phyloP scores from a whole-genome alignment of 2,329 filamentous ascomycete genomes.

The Fusarium sp. region DNA sequence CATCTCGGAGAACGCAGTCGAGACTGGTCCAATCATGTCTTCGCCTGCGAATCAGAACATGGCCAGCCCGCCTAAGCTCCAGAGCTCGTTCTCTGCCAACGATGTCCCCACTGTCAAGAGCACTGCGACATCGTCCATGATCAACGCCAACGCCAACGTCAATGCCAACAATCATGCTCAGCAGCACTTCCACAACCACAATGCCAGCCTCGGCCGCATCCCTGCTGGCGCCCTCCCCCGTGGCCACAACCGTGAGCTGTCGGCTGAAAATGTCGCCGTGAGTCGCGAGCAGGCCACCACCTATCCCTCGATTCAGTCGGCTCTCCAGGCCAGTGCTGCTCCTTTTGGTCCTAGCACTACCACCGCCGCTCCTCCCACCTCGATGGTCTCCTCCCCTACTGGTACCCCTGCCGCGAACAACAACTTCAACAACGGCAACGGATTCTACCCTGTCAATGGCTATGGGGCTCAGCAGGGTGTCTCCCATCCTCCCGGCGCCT shows the following conservation, averaged over 20 bases:
- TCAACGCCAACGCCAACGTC: constrained; percentile 61
- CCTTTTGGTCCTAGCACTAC: constrained; percentile 76
- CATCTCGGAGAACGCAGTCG: constrained; percentile 59
- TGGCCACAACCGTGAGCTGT: constrained; percentile 80
- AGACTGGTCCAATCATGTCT: constrained; percentile 55
- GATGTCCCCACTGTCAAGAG: constrained; percentile 89
- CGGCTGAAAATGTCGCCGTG: constrained; percentile 59
- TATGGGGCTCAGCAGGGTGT: constrained; percentile 47
- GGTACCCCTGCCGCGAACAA: constrained; percentile 41
- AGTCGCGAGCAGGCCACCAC: constrained; percentile 59
- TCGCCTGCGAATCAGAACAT: constrained; percentile 65
- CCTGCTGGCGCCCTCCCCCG: constrained; percentile 73
- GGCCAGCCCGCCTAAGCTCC: constrained; percentile 78
- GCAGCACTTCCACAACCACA: constrained; percentile 80
- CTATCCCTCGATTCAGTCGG: constrained; percentile 74
- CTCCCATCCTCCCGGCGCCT: constrained; percentile 42
- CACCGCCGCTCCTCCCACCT: constrained; percentile 44
- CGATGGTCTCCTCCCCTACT: constrained; percentile 42
- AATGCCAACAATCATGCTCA: constrained; percentile 70
- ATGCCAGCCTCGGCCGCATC: constrained; percentile 84
- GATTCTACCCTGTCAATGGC: constrained; percentile 48
- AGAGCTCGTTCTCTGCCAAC: constrained; percentile 90
- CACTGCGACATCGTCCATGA: constrained; percentile 60
- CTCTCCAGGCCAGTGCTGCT: constrained; percentile 82
- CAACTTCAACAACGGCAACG: constrained; percentile 47